Evolutionary conservation across 2,329 filamentous ascomycete genomes (phyloP), one percentile per base, ranked within the genome.

Genomic region (Botryotinia narcissicola): DNA sequence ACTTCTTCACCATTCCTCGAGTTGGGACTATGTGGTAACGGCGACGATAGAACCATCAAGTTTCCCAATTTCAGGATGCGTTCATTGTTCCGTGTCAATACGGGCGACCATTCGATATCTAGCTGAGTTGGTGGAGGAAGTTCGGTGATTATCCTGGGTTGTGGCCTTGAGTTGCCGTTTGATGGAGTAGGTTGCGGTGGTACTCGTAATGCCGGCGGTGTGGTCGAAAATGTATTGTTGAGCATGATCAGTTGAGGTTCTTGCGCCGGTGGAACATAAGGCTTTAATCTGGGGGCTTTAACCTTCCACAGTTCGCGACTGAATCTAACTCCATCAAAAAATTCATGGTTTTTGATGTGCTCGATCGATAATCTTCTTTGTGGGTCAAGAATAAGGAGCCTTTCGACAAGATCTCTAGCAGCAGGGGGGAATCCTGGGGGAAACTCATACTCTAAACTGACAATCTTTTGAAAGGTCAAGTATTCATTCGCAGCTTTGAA

Each of bases 401-500:
- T 89, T 82, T 98, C 95, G 1, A 99, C 91, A 25, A 99, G 86
- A 82, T 99, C 96, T 74, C 91, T 91, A 32, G 96, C 96, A 2
- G 94, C 89, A 8, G 91, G 85, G 2, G 96, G 96, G 78, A 99
- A 99, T 1, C 94, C 94, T 42, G 89, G 84, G 0, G 96, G 96
- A 76, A 98, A 99, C 63, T 95, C 92, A 81, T 98, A 99, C 72
- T 99, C 95, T 61, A 99, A 86, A 46, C 89, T 92, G 71, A 99
- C 93, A 80, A 99, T 99, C 83, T 98, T 99, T 82, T 99, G 96
- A 81, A 99, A 99, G 0, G 96, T 99, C 80, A 96, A 87, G 80
- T 98, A 99, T 81, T 99, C 96, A 78, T 97, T 98, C 22, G 88
- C 92, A 59, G 93, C 96, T 82, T 99, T 99, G 86, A 99, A 99